Evolutionary conservation across 1,284 basidiomycete species (phyloP).

Genomic region (Ceratobasidium sp.): DNA sequence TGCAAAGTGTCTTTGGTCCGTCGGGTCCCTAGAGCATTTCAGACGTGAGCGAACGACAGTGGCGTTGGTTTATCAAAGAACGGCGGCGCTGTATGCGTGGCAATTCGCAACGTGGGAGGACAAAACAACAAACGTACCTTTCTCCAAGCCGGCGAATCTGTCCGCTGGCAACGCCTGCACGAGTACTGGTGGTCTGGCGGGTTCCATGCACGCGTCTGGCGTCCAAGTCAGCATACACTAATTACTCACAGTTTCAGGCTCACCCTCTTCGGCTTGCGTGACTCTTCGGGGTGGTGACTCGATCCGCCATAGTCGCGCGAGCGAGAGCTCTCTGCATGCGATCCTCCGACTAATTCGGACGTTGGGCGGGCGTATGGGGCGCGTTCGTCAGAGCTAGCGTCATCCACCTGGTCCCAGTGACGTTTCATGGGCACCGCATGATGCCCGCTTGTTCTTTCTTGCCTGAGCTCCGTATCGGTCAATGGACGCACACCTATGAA

Average conservation of each 20-base stretch:
- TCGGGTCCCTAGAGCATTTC: conserved; percentile 25
- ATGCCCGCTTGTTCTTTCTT: neutral
- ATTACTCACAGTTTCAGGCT: neutral
- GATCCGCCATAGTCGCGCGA: neutral
- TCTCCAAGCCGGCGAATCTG: conserved; percentile 38
- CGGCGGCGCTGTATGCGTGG: conserved; percentile 21
- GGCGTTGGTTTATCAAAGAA: neutral
- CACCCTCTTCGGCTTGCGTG: conserved; percentile 20
- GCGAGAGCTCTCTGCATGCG: neutral
- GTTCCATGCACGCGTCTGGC: conserved; percentile 35
- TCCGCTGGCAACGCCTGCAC: conserved; percentile 37
- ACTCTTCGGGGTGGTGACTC: conserved; percentile 2
- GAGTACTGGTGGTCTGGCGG: conserved; percentile 40
- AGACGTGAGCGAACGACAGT: neutral
- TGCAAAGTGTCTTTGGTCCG: conserved; percentile 38
- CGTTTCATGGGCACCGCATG: neutral
- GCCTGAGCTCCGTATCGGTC: conserved; percentile 4
- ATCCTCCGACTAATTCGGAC: neutral
- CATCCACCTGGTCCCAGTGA: conserved; percentile 26
- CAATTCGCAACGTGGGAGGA: neutral
- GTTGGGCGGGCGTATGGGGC: neutral
- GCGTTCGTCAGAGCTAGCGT: conserved; percentile 16
- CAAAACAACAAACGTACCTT: conserved; percentile 26
- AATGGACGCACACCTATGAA: conserved; percentile 7
- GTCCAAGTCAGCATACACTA: neutral